phyloP scores from a whole-genome alignment of 768 basidiomycete species.

The Mycena leptocephala region DNA sequence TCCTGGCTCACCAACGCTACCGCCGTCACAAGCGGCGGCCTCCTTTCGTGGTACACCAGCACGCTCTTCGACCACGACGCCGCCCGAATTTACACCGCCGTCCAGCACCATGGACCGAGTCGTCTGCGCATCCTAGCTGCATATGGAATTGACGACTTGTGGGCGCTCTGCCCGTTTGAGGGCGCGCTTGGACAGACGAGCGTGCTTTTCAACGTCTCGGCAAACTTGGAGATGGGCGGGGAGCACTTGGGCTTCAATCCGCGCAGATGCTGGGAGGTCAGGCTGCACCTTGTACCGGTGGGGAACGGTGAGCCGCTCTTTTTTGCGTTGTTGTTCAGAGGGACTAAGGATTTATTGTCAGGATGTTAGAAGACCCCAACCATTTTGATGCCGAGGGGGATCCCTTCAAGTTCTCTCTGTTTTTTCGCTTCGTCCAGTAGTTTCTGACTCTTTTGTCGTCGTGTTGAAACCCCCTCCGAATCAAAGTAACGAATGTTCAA shows the following conservation, averaged over 20 bases:
- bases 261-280: slow-evolving; percentile 49
- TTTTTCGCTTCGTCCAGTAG: no score
- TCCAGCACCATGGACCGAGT: slow-evolving; percentile 34
- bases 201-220: slow-evolving; percentile 55
- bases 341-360: no score
- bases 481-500: no score
- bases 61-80: slow-evolving; percentile 43
- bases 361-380: no score
- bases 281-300: slow-evolving; percentile 44
- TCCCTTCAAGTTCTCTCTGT: no score
- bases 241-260: slow-evolving; percentile 42
- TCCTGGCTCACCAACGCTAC: slow-evolving; percentile 60
- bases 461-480: no score
- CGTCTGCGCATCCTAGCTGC: slow-evolving; percentile 50
- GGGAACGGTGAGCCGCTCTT: not conserved
- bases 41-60: slow-evolving; percentile 57
- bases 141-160: slow-evolving; percentile 49
- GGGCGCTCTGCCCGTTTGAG: slow-evolving; percentile 58
- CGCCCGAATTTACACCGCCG: slow-evolving; percentile 54
- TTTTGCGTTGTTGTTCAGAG: not conserved
- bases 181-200: slow-evolving; percentile 50
- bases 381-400: no score
- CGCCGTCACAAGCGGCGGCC: slow-evolving; percentile 46
- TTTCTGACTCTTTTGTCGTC: no score
- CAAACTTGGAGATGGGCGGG: slow-evolving; percentile 14